A percentile compares a stretch with the other conserved stretches of the same genome.
Evolutionary conservation across 345 rosid species (phyloP).

Genomic region (Rhizophora apiculata): DNA sequence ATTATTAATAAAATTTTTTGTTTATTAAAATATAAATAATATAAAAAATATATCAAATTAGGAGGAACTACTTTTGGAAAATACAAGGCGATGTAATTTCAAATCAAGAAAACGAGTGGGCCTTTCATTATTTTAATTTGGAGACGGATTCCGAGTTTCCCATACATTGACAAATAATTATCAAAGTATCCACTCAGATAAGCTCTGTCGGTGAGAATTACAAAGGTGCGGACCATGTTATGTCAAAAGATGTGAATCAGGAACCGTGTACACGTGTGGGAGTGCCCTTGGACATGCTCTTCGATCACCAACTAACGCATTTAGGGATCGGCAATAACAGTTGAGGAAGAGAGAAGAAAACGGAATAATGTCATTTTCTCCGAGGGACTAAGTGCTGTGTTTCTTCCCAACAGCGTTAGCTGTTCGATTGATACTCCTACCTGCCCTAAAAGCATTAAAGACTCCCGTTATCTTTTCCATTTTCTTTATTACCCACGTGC

Average conservation of each 20-base stretch:
- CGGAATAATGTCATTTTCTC: slow-evolving; percentile 28
- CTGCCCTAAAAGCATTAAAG: slow-evolving; percentile 12
- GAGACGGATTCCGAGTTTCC: too few relatives aligned
- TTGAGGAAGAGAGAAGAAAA: slow-evolving; percentile 4
- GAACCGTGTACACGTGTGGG: slow-evolving; percentile 14
- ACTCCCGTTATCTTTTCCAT: slow-evolving; percentile 2
- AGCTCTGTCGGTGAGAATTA: too few relatives aligned
- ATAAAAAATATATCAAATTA: too few relatives aligned
- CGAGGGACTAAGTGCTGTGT: slow-evolving; percentile 24
- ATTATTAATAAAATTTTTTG: too few relatives aligned
- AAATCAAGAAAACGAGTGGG: too few relatives aligned
- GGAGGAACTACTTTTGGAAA: too few relatives aligned
- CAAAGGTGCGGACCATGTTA: too few relatives aligned
- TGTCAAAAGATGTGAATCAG: background rate
- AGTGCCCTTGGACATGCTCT: background rate
- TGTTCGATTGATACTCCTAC: slow-evolving; percentile 42
- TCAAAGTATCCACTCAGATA: too few relatives aligned
- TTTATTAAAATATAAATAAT: too few relatives aligned
- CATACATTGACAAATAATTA: too few relatives aligned
- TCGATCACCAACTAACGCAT: background rate
- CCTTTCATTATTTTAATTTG: too few relatives aligned
- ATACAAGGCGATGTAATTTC: too few relatives aligned
- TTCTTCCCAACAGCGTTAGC: slow-evolving; percentile 38
- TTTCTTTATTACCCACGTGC: background rate
- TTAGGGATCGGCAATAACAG: slow-evolving; percentile 1